Conservation (phyloP, 177 flowering plant species). For the Vitis hybrid region DNA sequence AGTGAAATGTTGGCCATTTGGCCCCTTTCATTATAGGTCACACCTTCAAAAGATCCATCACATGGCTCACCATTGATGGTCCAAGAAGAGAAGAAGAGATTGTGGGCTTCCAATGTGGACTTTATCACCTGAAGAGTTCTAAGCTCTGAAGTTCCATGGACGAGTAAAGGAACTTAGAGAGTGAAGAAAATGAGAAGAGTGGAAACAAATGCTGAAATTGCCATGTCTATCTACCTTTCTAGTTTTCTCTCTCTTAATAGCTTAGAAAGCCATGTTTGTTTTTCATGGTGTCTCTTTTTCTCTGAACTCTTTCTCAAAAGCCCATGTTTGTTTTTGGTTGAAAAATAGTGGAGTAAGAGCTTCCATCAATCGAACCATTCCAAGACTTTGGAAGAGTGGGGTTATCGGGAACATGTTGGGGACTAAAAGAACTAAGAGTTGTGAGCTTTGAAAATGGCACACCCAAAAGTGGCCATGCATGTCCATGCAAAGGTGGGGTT, state of each 20-base stretch:
- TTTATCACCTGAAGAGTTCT: conserved; percentile 46
- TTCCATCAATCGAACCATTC: too few species aligned
- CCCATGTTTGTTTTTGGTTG: conserved; percentile 1
- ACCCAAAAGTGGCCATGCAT: too few species aligned
- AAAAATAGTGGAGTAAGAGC: not conserved
- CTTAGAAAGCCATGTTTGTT: too few species aligned
- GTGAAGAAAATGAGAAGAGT: conserved; percentile 16
- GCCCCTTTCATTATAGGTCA: conserved; percentile 53
- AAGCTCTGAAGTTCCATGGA: conserved; percentile 28
- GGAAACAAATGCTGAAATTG: conserved; percentile 8
- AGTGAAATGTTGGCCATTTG: conserved; percentile 62
- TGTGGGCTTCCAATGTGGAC: conserved; percentile 51
- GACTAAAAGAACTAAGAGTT: too few species aligned
- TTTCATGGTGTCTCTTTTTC: too few species aligned
- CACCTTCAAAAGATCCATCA: conserved; percentile 47
- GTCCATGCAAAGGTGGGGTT: too few species aligned
- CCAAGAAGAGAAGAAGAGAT: conserved; percentile 51
- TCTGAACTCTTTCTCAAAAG: too few species aligned
- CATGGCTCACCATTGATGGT: conserved; percentile 37
- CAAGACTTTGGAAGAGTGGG: too few species aligned
- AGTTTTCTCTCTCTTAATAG: too few species aligned
- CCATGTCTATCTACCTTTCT: conserved; percentile 10
- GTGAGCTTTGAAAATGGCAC: too few species aligned
- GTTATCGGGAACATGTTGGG: too few species aligned
- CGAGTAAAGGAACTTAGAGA: conserved; percentile 2